Base-by-base conservation (phyloP, 352 stramenopile genomes). In the Phytophthora citrophthora region DNA sequence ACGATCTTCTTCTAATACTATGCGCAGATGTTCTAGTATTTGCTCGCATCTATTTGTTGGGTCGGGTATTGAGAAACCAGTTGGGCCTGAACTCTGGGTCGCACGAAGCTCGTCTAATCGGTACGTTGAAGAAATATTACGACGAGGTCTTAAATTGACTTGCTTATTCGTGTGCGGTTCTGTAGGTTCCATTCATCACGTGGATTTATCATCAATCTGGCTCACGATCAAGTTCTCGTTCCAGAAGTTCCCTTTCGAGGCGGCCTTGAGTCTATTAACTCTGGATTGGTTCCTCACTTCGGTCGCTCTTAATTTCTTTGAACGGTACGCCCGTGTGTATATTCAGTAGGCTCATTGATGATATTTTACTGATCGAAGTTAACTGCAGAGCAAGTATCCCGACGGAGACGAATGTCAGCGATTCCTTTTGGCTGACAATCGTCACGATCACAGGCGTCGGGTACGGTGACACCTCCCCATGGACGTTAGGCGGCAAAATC, bases 361-460 rank as follows among this genome's bases (percentile, higher is more conserved):
- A 20, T 2, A 20, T 18, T 41, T 41, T 1, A 41, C 36, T 18
- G 20, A 41, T 4, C 13, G 15, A 18, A n/a, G 4, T 20, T 18
- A 8, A 18, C n/a, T 20, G 13, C n/a, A 83, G 80, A 24, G 75
- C 66, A 4, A 76, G 64, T 48, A 89, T 87, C 49, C 66, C 70
- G 18, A 65, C 64, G 2, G 54, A 87, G 16, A 70, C 72, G 26
- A 89, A 64, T 31, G 49, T 62, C 12, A 76, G 74, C 24, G 80
- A 89, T 45, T 70, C 80, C 7, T 62, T 86, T 5, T 89, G 80
- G 80, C 68, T 89, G 38, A 84, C 80, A n/a, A 87, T 89, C 29
- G 80, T 87, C 45, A 89, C 80, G 6, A 86, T 87, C 55, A 86
- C 80, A 13, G 79, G 77, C 38, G 77, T 89, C 32, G 80, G 80